Conservation (phyloP, 2,329 filamentous ascomycete species). For the Monilinia vaccinii-corymbosi region DNA sequence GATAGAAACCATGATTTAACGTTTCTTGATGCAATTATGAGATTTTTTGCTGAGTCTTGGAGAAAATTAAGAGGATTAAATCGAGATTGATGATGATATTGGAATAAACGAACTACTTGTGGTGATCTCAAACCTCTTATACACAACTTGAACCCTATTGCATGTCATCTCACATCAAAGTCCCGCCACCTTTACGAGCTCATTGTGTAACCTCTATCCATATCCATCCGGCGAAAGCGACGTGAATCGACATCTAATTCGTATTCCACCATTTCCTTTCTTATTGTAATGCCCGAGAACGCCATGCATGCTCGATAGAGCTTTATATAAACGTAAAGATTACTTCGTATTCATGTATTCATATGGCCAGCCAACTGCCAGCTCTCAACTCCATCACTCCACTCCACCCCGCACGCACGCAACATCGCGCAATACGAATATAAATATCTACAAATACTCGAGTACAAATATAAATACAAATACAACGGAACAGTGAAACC, state of each 20-base stretch:
- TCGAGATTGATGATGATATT: background rate
- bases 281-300: too few relatives aligned
- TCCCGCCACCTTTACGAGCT: background rate
- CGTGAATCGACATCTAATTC: background rate
- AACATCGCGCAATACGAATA: background rate
- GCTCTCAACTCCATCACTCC: too few relatives aligned
- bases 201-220: background rate
- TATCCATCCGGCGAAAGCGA: background rate
- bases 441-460: too few relatives aligned
- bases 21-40: background rate
- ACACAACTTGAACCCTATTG: background rate
- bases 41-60: background rate
- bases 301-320: too few relatives aligned
- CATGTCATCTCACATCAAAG: background rate
- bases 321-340: too few relatives aligned
- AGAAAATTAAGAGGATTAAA: background rate
- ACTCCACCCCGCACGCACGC: too few relatives aligned
- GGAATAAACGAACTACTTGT: background rate
- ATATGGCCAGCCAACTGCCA: too few relatives aligned
- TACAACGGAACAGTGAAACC: background rate
- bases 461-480: too few relatives aligned
- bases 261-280: too few relatives aligned
- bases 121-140: background rate
- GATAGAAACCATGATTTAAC: constrained; percentile 14
- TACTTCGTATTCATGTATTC: too few relatives aligned